phyloP scores from a whole-genome alignment of 1,139 yeast species.

The Yamadazyma songkhlaensis region DNA sequence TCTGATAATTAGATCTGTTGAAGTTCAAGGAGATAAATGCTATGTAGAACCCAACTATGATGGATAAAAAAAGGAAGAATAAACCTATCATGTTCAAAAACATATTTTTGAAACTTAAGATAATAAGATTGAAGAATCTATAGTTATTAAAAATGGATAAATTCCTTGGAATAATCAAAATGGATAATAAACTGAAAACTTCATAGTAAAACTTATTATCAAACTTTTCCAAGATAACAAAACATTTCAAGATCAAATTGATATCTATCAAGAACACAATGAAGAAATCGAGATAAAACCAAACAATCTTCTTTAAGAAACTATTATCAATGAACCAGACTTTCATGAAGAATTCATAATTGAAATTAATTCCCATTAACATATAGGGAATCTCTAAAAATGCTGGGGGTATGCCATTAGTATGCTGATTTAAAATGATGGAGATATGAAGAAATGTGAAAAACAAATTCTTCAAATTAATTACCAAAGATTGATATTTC shows the following conservation, averaged over 20 bases:
- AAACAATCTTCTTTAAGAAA: slow-evolving; percentile 35
- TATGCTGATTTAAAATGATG: slow-evolving; percentile 27
- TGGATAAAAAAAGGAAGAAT: slow-evolving; percentile 47
- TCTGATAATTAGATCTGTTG: slow-evolving; percentile 43
- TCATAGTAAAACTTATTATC: slow-evolving; percentile 23
- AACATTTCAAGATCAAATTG: slow-evolving; percentile 24
- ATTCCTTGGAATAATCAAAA: slow-evolving; percentile 52
- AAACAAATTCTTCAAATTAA: slow-evolving; percentile 32
- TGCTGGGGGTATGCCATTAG: slow-evolving; percentile 9
- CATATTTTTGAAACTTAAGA: slow-evolving; percentile 54
- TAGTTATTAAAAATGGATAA: slow-evolving; percentile 54
- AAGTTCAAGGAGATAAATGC: slow-evolving; percentile 53
- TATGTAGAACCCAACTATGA: slow-evolving; percentile 58
- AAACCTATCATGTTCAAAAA: slow-evolving; percentile 54
- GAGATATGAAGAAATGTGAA: slow-evolving; percentile 33
- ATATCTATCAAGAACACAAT: slow-evolving; percentile 30
- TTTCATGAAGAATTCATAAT: slow-evolving; percentile 38
- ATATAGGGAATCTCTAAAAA: slow-evolving; percentile 28
- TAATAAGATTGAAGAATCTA: slow-evolving; percentile 51
- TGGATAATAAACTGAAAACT: slow-evolving; percentile 46
- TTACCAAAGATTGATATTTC: slow-evolving; percentile 42
- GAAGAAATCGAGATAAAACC: slow-evolving; percentile 41
- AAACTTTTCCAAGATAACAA: slow-evolving; percentile 11
- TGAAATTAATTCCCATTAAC: slow-evolving; percentile 34
- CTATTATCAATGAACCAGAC: slow-evolving; percentile 41